Base-by-base conservation (phyloP, 1,284 basidiomycete genomes). In the Anthracocystis panici-leucophaei region DNA sequence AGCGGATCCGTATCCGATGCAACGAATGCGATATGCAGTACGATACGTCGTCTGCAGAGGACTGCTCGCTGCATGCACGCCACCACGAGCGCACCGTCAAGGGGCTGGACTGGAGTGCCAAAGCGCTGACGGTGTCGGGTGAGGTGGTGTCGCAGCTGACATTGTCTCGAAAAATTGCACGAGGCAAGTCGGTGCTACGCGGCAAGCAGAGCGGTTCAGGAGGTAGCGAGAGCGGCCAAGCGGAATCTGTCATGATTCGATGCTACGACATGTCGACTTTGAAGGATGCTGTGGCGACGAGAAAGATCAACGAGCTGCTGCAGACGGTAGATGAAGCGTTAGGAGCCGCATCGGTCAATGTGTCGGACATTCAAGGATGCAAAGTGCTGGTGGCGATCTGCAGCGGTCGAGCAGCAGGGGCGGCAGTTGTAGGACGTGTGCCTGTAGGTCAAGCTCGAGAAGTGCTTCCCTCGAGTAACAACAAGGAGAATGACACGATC, bases 21-120 rank as follows among this genome's bases (percentile, higher is more conserved):
- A 44, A 16, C 9, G 72, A 75, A 23, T 82, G 81, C 54, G 71
- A 68, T 6, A 82, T 82, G 81, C 78, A 81, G 52, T 82, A 75
- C 65, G 81, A 82, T 53, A 48, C 65, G 18, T 75, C 73, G 8
- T 76, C 74, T 21, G 53, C 75, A 2, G 69, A 80, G 48, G 81
- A 82, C 58, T 65, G 57, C 16, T 35, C 66, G 40, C 57, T 81
- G 64, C 81, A 82, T 54, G 51, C 60, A 25, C 59, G 71, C 49
- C 62, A 80, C 44, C 81, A 82, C 61, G 78, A 79, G 16, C 53
- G 76, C 4, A 66, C 75, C 5, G 63, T 68, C 14, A 65, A 62
- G 16, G 81, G 81, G 4, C 27, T 82, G 23, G 78, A 80, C 49
- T 82, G 81, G 81, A 72, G 55, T 31, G 64, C 69, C 41, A 75